These are phyloP conservation scores for Mycena maculata DNA, from an alignment of 768 basidiomycete species.

Conservation along the genomic window DNA sequence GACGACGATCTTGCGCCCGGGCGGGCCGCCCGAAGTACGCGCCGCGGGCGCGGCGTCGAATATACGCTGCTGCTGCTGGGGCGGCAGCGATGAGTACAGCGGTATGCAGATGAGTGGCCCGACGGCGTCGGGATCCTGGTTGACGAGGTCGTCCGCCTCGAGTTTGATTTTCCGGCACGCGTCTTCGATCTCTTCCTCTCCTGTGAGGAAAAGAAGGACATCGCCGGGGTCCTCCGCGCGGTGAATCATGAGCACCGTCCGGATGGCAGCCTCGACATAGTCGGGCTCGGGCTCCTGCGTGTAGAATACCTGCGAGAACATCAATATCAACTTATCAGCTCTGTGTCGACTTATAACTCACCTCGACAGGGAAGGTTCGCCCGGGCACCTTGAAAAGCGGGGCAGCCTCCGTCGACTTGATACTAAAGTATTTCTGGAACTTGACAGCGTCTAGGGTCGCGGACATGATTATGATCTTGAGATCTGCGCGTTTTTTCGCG, in stretches of 20 bases:
- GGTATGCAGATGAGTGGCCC: slow-evolving; percentile 93
- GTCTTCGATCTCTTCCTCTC: slow-evolving; percentile 98
- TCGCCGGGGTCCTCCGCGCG: slow-evolving; percentile 95
- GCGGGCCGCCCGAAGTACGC: slow-evolving; percentile 71
- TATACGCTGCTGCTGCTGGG: slow-evolving; percentile 95
- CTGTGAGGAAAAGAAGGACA: slow-evolving; percentile 93
- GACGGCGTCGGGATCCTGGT: slow-evolving; percentile 76
- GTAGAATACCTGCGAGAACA: slow-evolving; percentile 71
- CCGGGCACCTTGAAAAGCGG: slow-evolving; percentile 94
- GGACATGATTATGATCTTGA: slow-evolving; percentile 98
- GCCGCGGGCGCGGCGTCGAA: slow-evolving; percentile 89
- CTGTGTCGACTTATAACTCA: not conserved
- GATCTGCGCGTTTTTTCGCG: slow-evolving; percentile 82
- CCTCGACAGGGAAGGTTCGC: slow-evolving; percentile 92
- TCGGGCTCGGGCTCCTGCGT: slow-evolving; percentile 94
- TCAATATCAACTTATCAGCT: not conserved
- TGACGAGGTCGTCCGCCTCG: slow-evolving; percentile 87
- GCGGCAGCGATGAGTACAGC: slow-evolving; percentile 94
- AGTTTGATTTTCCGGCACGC: slow-evolving; percentile 92
- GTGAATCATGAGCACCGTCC: slow-evolving; percentile 97
- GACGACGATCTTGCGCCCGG: slow-evolving; percentile 93
- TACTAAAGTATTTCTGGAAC: slow-evolving; percentile 93
- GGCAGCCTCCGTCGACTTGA: slow-evolving; percentile 59
- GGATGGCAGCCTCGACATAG: slow-evolving; percentile 96
- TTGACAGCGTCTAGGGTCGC: slow-evolving; percentile 97